Base-by-base conservation (phyloP, 768 basidiomycete genomes). In the Suillus luteus region DNA sequence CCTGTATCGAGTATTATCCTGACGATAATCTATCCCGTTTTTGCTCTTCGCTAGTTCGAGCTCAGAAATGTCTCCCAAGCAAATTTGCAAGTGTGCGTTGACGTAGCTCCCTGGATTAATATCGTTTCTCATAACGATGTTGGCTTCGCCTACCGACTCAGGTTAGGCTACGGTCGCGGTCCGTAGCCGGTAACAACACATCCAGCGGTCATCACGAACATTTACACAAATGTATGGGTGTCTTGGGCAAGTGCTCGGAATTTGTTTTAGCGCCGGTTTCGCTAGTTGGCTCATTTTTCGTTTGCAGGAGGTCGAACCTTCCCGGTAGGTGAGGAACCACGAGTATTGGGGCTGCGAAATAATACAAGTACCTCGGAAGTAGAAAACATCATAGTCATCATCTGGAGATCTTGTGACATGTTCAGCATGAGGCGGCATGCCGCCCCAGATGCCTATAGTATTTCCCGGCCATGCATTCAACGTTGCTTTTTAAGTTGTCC, bases 1-100 rank as follows among this genome's bases (percentile, higher is more conserved):
- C 57, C 15, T 58, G 57, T 58, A 58, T 58, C 57, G 24, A 58
- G 38, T 58, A 58, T 58, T 41, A 58, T 58, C 57, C 17, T 27
- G 38, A 58, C 10, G 40, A 58, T 58, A 37, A 58, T 58, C 38
- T 41, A 27, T 58, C 17, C 46, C 10, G 57, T 27, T 58, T 37
- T 27, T 58, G 57, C 6, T 31, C 24, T 41, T 58, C 5, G 24
- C 40, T 24, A 17, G 10, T 41, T 58, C 40, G 38, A 41, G 38
- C 24, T 5, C 1, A 37, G 14, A 24, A 11, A 52, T 27, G 17
- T 31, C 7, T 49, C 14, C 12, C 24, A 27, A 49, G 48, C 48
- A 49, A 24, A 49, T 14, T 24, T 7, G 24, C 44, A 15, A 8
- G 22, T 27, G 22, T 31, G 31, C 31, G 31, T 27, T 51, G 49